These are phyloP conservation scores for Skeletonema tropicum DNA, from an alignment of 108 stramenopile species.

Conservation along the genomic window DNA sequence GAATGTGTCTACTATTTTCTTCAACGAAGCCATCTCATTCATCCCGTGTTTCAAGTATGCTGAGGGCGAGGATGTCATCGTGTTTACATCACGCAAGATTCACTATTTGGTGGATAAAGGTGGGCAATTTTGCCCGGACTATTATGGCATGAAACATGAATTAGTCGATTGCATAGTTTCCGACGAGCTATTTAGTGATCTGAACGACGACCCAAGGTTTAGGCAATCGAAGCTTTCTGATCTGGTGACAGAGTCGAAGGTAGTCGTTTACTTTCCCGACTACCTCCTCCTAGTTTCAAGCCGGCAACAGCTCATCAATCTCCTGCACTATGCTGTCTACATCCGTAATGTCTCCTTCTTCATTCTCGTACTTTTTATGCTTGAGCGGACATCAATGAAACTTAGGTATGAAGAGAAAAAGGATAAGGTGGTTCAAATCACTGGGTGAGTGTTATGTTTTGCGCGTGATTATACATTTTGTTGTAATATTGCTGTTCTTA, in stretches of 20 bases:
- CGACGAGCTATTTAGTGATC: constrained; percentile 50
- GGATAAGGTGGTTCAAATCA: constrained; percentile 46
- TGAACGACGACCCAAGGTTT: constrained; percentile 52
- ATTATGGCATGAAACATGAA: constrained; percentile 68
- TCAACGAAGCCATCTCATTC: constrained; percentile 61
- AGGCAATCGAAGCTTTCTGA: constrained; percentile 38
- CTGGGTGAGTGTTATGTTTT: constrained; percentile 27
- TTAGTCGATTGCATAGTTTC: constrained; percentile 52
- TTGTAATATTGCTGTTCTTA: neutral
- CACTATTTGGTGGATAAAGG: constrained; percentile 56
- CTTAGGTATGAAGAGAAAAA: constrained; percentile 46
- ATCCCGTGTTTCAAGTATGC: constrained; percentile 63
- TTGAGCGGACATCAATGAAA: constrained; percentile 38
- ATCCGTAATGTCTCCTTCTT: constrained; percentile 57
- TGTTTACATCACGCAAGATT: constrained; percentile 55
- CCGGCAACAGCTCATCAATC: constrained; percentile 59
- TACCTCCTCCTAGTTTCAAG: constrained; percentile 41
- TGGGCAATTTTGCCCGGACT: constrained; percentile 54
- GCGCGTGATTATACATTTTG: neutral
- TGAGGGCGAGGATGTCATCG: constrained; percentile 56
- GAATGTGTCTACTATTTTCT: constrained; percentile 52
- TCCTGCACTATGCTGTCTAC: constrained; percentile 52
- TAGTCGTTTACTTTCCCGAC: constrained; percentile 61
- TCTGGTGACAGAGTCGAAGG: constrained; percentile 54
- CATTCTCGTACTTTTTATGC: constrained; percentile 48